These are phyloP conservation scores for Anaeramoeba flamelloides DNA, from an alignment of 78 protist genomes.

Conservation along the genomic window DNA sequence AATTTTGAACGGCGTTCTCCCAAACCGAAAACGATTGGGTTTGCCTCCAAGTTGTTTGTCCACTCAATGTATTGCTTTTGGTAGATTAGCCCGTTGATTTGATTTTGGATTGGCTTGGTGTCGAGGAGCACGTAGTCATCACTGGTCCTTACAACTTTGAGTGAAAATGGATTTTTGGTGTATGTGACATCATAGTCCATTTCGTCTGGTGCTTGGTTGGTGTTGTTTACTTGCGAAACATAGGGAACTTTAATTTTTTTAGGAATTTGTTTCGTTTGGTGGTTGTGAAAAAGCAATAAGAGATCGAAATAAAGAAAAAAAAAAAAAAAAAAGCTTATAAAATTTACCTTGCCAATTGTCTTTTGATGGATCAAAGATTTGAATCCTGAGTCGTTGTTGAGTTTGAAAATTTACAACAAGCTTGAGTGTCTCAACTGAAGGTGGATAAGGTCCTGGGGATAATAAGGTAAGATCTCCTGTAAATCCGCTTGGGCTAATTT, in stretches of 20 bases:
- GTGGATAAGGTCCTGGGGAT: not conserved
- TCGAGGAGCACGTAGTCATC: not conserved
- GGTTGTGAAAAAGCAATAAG: too few relatives aligned
- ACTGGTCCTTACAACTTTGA: not conserved
- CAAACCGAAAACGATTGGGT: too few relatives aligned
- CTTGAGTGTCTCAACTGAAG: not conserved
- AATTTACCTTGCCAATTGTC: not conserved
- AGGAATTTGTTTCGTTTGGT: too few relatives aligned
- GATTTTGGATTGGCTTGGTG: too few relatives aligned
- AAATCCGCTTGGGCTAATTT: not conserved
- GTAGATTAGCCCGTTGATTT: slow-evolving; percentile 3
- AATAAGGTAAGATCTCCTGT: not conserved
- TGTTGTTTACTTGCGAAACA: too few relatives aligned
- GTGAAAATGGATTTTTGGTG: not conserved
- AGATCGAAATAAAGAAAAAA: too few relatives aligned
- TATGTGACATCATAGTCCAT: not conserved
- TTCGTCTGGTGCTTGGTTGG: too few relatives aligned
- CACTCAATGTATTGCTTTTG: not conserved
- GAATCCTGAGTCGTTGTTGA: not conserved
- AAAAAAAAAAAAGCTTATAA: not conserved
- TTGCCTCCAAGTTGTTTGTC: not conserved
- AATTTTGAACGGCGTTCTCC: too few relatives aligned
- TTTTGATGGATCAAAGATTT: not conserved
- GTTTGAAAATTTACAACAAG: not conserved
- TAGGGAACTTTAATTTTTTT: too few relatives aligned